Percentiles rank a stretch among this genome's conserved stretches.
These are phyloP conservation scores for Colletotrichum musae DNA, from an alignment of 2,329 filamentous ascomycete genomes.

Conservation along the genomic window DNA sequence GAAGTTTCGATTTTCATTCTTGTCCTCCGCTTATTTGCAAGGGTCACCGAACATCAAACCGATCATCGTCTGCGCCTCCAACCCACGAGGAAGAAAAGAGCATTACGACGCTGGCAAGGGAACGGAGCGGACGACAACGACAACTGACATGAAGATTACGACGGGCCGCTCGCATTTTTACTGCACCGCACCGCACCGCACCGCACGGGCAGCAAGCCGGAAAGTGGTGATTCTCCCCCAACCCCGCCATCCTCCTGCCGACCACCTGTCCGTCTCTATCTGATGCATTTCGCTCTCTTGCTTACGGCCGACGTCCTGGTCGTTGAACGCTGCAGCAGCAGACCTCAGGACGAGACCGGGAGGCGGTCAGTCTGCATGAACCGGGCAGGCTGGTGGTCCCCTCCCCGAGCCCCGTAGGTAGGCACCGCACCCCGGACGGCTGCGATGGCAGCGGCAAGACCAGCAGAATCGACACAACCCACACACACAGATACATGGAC, in stretches of 20 bases:
- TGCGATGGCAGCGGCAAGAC: constrained; percentile 8
- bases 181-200: background rate
- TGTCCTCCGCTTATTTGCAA: constrained; percentile 17
- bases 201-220: background rate
- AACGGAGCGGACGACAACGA: background rate
- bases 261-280: background rate
- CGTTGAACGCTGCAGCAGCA: background rate
- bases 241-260: background rate
- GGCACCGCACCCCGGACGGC: background rate
- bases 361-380: background rate
- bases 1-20: constrained; percentile 33
- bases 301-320: background rate
- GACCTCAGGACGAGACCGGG: background rate
- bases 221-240: background rate
- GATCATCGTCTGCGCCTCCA: constrained; percentile 23
- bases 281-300: background rate
- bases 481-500: background rate
- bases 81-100: background rate
- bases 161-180: no score
- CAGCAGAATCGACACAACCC: constrained; percentile 17
- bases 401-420: background rate
- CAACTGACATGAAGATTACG: no score
- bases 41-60: constrained; percentile 25
- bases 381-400: background rate
- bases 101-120: constrained; percentile 9